Percentiles rank a stretch among this genome's conserved stretches.
phyloP scores from a whole-genome alignment of 2,329 filamentous ascomycete genomes.

The Fusarium nanum region DNA sequence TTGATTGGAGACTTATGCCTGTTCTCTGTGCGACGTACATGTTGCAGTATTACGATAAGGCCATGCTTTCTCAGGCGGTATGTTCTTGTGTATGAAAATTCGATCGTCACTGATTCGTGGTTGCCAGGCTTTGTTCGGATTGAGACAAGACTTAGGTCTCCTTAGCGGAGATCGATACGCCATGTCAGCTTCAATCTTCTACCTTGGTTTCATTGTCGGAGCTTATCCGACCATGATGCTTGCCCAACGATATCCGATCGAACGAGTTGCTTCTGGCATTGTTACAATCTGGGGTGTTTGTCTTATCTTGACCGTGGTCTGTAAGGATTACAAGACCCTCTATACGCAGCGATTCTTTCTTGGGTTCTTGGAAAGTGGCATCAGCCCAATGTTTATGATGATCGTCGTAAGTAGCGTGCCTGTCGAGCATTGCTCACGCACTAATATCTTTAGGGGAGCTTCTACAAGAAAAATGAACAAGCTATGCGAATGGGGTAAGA shows the following conservation, averaged over 20 bases:
- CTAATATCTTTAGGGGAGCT: slow-evolving; percentile 42
- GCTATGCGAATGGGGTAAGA: slow-evolving; percentile 51
- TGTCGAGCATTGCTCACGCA: neutral
- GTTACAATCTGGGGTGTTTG: slow-evolving; percentile 51
- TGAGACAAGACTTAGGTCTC: slow-evolving; percentile 47
- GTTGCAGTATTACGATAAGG: slow-evolving; percentile 63
- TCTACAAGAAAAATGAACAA: slow-evolving; percentile 57
- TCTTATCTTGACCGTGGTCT: slow-evolving; percentile 53
- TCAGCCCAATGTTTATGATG: slow-evolving; percentile 68
- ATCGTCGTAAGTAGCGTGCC: slow-evolving; percentile 52
- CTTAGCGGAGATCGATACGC: slow-evolving; percentile 57
- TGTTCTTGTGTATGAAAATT: neutral
- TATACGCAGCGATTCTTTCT: slow-evolving; percentile 65
- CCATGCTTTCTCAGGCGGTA: slow-evolving; percentile 65
- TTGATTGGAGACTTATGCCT: slow-evolving; percentile 54
- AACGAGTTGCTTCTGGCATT: slow-evolving; percentile 55
- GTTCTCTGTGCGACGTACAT: slow-evolving; percentile 59
- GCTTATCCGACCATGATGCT: slow-evolving; percentile 56
- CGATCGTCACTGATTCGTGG: neutral
- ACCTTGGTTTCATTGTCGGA: slow-evolving; percentile 61
- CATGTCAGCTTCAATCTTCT: slow-evolving; percentile 59
- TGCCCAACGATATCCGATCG: slow-evolving; percentile 59
- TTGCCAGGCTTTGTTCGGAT: slow-evolving; percentile 34
- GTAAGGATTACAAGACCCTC: slow-evolving; percentile 52
- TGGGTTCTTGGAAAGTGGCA: slow-evolving; percentile 65